Percentiles rank a stretch among this genome's conserved stretches.
Conservation (phyloP, 2,329 filamentous ascomycete genomes). For the Nemania bipapillata region DNA sequence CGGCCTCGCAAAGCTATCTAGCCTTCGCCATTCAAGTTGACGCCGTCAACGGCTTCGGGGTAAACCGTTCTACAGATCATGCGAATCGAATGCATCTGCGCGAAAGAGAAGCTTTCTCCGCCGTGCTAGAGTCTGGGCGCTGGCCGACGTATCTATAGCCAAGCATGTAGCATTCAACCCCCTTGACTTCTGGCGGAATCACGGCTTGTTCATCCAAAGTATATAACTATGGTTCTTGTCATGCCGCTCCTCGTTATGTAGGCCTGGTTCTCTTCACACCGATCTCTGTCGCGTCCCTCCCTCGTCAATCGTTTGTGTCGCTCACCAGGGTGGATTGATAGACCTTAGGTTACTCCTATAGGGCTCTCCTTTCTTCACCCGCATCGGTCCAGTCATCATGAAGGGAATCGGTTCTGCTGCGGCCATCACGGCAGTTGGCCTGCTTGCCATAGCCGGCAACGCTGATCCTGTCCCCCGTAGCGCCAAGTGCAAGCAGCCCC, state of each 20-base stretch:
- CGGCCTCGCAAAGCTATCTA: neutral
- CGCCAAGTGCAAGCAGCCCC: constrained; percentile 29
- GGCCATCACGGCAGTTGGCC: constrained; percentile 36
- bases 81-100: neutral
- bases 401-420: constrained; percentile 36
- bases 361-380: neutral
- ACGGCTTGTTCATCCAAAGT: neutral
- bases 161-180: constrained; percentile 18
- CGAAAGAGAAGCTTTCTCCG: constrained; percentile 6
- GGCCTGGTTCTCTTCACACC: neutral
- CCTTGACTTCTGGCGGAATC: constrained; percentile 4
- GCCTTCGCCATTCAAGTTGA: neutral
- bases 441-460: constrained; percentile 41
- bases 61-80: neutral
- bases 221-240: constrained; percentile 17
- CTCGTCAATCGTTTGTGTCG: neutral
- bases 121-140: constrained; percentile 5
- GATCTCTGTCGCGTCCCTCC: neutral
- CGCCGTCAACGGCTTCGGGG: neutral
- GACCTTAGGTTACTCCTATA: neutral
- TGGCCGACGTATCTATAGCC: constrained; percentile 11
- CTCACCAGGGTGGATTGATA: neutral
- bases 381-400: constrained; percentile 31
- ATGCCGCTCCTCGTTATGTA: neutral
- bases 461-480: constrained; percentile 40